Base-by-base conservation (phyloP, 192 early-diverging fungal genomes). In the Coemansia sp. region DNA sequence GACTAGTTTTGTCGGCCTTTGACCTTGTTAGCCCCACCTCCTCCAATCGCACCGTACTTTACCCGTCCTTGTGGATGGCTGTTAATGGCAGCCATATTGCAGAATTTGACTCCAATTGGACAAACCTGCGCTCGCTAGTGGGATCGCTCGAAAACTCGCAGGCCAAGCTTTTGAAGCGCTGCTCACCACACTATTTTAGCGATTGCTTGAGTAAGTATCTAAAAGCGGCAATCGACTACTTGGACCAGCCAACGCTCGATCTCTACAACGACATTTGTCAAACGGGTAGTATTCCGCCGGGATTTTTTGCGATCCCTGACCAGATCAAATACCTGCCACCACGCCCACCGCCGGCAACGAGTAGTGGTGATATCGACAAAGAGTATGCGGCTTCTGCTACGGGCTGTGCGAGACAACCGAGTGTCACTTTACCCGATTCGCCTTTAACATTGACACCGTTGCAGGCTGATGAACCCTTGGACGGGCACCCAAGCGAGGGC, bases 221-320 rank as follows among this genome's bases (percentile, higher is more conserved):
- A 17, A 37, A 45, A 6, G 59, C 70, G 17, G 67, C 68, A 10
- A n/a, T 76, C 10, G 67, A 76, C 29, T 40, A 33, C 16, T 64
- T 81, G 37, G 66, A 70, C 19, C 56, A 64, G 34, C 79, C 79
- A 27, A 34, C 68, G 60, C 73, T 81, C 17, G 74, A 76, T 33
- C 21, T 75, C 19, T 81, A 81, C 41, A 35, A 53, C 13, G 64
- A 45, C 31, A 81, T 81, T 35, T 50, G 64, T 24, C 74, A 76
- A 41, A 69, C 67, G 5, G 73, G 70, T 31, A 34, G 27, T 6
- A 59, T 81, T 24, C 79, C 79, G 31, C 59, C 24, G 2, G 74
- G 70, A n/a, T 81, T 81, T 45, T 81, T 81, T 50, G 64, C 63
- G 19, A 67, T 64, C 2, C 69, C 74, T 10, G 70, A 76, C 16